Conservation (phyloP, 202 grass and related monocot genomes). For the Brachypodium distachyon region DNA sequence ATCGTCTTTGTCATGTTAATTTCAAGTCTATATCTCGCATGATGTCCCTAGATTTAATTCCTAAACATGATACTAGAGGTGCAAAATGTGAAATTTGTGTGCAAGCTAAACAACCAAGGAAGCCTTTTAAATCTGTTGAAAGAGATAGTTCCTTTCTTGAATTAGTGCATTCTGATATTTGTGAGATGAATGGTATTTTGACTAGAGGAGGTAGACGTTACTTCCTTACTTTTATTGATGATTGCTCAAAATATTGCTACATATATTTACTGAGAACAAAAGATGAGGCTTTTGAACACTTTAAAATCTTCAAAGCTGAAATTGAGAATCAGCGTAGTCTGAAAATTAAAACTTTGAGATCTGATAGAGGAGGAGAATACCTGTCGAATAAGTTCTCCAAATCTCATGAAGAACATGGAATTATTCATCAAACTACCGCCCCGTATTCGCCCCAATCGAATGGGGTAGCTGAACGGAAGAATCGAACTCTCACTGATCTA, state of each 20-base stretch:
- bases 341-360: slow-evolving; percentile 1
- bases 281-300: background rate
- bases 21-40: background rate
- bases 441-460: background rate
- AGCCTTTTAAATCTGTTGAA: background rate
- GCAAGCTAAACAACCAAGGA: background rate
- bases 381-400: background rate
- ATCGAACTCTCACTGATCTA: background rate
- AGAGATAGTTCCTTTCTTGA: background rate
- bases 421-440: background rate
- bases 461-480: background rate
- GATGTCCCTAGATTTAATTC: background rate
- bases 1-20: background rate
- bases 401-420: background rate
- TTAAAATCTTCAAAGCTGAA: background rate
- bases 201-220: background rate
- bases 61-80: background rate
- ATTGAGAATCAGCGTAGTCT: background rate
- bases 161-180: background rate
- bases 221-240: background rate
- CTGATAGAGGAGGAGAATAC: background rate
- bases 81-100: background rate
- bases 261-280: background rate
- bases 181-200: background rate
- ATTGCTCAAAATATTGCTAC: background rate